A percentile compares a stretch with the other conserved stretches of the same genome.
Evolutionary conservation across 257 asterid species (phyloP).

Genomic region (Eucommia ulmoides): DNA sequence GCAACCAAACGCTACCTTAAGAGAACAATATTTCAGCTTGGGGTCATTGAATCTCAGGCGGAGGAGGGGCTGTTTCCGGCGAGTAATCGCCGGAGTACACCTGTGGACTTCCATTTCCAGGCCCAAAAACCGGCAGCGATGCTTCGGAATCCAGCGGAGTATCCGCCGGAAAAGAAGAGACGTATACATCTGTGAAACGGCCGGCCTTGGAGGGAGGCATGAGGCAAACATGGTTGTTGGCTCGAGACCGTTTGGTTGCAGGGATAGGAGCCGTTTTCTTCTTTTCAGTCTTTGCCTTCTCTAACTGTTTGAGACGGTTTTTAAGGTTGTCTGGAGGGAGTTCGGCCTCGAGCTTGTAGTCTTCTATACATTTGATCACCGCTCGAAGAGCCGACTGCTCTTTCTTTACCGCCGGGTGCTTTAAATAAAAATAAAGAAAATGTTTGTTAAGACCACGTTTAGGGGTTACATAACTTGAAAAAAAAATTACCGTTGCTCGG

Average conservation of each 20-base stretch:
- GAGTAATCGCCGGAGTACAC: slow-evolving; percentile 46
- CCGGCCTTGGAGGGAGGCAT: slow-evolving; percentile 99
- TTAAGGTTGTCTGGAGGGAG: slow-evolving; percentile 79
- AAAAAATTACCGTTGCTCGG: slow-evolving; percentile 65
- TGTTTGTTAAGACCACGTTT: not conserved
- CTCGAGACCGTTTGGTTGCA: slow-evolving; percentile 86
- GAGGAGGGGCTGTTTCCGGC: slow-evolving; percentile 59
- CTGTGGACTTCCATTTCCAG: slow-evolving; percentile 56
- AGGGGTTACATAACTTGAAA: not conserved
- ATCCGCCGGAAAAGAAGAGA: slow-evolving; percentile 89
- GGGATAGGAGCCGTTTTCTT: slow-evolving; percentile 73
- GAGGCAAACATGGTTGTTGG: slow-evolving; percentile 78
- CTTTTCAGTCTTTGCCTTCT: slow-evolving; percentile 70
- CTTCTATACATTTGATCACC: slow-evolving; percentile 85
- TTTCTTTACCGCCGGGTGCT: slow-evolving; percentile 94
- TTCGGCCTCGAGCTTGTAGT: slow-evolving; percentile 79
- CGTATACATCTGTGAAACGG: slow-evolving; percentile 90
- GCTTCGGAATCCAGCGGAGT: slow-evolving; percentile 54
- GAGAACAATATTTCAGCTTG: slow-evolving; percentile 42
- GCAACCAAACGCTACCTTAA: too few species aligned
- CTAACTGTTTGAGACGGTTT: slow-evolving; percentile 84
- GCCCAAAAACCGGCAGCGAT: slow-evolving; percentile 38
- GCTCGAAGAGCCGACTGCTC: slow-evolving; percentile 96
- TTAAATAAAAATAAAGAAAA: slow-evolving; percentile 7
- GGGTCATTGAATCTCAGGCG: slow-evolving; percentile 61